Percentiles rank a stretch among this genome's conserved stretches.
Conservation (phyloP, 805 yeast species). For the Cyberlindnera petersonii region DNA sequence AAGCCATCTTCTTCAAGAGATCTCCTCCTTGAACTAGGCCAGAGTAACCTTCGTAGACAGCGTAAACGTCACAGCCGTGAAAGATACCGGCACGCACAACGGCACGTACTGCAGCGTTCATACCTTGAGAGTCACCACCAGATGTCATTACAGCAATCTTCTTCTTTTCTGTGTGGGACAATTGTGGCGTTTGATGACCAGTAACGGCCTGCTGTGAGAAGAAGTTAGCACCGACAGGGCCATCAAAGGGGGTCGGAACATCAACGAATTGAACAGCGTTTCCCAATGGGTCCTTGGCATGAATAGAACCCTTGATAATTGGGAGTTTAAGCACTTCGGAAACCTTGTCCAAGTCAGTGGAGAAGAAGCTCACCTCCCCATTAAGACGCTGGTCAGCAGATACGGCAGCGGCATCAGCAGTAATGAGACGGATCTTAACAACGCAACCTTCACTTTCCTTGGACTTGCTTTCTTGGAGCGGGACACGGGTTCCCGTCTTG, state of each 20-base stretch:
- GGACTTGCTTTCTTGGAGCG: conserved; percentile 39
- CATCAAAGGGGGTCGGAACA: conserved; percentile 22
- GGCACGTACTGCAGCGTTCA: conserved; percentile 95
- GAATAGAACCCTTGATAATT: conserved; percentile 18
- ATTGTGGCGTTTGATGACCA: conserved; percentile 2
- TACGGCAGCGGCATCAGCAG: conserved; percentile 14
- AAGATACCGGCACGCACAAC: conserved; percentile 89
- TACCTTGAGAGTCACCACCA: conserved; percentile 99
- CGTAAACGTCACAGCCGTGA: conserved; percentile 86
- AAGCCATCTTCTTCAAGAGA: conserved; percentile 68
- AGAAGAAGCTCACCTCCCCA: conserved; percentile 38
- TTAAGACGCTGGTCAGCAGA: conserved; percentile 30
- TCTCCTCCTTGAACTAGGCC: conserved; percentile 89
- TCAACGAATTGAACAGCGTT: conserved; percentile 39
- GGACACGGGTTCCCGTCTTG: conserved; percentile 56
- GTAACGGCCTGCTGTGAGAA: conserved; percentile 15
- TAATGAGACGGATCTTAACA: conserved; percentile 41
- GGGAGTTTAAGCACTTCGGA: conserved; percentile 19
- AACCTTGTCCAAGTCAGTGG: conserved; percentile 34
- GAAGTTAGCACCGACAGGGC: conserved; percentile 13
- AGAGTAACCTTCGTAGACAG: conserved; percentile 90
- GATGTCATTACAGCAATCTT: conserved; percentile 95
- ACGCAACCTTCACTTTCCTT: conserved; percentile 43
- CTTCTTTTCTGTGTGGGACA: conserved; percentile 13
- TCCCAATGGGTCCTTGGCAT: conserved; percentile 62